Conservation (phyloP, 768 basidiomycete genomes). For the Crassisporium funariophilum region DNA sequence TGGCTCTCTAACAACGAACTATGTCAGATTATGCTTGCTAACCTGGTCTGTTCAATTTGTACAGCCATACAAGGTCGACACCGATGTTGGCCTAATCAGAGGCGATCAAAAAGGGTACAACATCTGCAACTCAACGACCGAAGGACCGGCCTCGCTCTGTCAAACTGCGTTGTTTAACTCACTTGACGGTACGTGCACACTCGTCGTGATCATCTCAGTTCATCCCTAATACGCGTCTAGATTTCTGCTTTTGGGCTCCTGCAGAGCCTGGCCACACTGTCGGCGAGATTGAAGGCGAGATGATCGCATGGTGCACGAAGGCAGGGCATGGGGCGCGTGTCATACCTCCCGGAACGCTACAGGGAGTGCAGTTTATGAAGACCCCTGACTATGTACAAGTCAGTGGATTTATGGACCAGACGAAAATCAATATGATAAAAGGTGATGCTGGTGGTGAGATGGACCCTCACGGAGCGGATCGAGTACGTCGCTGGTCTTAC, state of each 20-base stretch:
- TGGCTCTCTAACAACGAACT: no score
- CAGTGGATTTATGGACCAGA: conserved; percentile 69
- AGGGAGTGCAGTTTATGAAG: conserved; percentile 66
- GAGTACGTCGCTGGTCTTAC: conserved; percentile 19
- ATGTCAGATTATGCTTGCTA: no score
- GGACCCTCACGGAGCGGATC: conserved; percentile 75
- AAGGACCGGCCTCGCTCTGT: conserved; percentile 58
- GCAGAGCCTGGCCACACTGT: conserved; percentile 53
- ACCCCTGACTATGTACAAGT: conserved; percentile 66
- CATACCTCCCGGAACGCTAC: conserved; percentile 66
- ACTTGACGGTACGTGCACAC: conserved; percentile 62
- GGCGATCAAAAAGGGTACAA: conserved; percentile 64
- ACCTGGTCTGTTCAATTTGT: no score
- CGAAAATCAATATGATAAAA: conserved; percentile 50
- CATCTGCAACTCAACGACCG: conserved; percentile 67
- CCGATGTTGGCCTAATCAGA: conserved; percentile 35
- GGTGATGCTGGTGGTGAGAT: conserved; percentile 77
- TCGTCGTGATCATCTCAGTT: no score
- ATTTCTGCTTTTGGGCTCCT: conserved; percentile 75
- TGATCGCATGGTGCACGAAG: conserved; percentile 79
- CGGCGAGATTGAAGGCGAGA: conserved; percentile 69
- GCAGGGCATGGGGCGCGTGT: conserved; percentile 69
- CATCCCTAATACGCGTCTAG: no score
- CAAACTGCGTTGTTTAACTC: conserved; percentile 63
- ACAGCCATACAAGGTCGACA: conserved; percentile 42